Conservation (phyloP, 2,329 filamentous ascomycete species). For the Pseudogymnoascus sp. region DNA sequence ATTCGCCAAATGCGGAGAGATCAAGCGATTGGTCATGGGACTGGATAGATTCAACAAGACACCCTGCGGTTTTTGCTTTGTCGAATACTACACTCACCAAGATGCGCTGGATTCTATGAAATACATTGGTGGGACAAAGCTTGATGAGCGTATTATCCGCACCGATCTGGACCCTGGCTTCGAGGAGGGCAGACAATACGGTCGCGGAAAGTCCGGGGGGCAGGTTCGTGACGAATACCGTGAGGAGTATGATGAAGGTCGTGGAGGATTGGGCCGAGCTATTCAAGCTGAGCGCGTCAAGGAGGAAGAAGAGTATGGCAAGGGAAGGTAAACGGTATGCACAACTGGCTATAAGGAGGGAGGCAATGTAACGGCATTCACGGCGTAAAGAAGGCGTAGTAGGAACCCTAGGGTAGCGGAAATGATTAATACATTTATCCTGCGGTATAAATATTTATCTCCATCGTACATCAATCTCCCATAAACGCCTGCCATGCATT, state of each 20-base stretch:
- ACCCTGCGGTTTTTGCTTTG: constrained; percentile 97
- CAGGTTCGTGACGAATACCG: constrained; percentile 97
- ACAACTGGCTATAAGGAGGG: not conserved
- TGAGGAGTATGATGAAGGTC: constrained; percentile 90
- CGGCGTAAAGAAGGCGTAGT: constrained; percentile 6
- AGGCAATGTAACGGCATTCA: not conserved
- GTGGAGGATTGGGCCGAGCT: constrained; percentile 79
- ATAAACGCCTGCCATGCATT: constrained; percentile 23
- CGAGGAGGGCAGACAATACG: constrained; percentile 91
- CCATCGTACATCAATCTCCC: constrained; percentile 7
- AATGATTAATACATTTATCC: constrained; percentile 5
- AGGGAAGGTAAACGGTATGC: constrained; percentile 37
- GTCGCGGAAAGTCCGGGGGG: constrained; percentile 87
- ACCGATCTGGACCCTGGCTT: constrained; percentile 96
- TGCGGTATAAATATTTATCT: constrained; percentile 7
- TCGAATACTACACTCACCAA: constrained; percentile 97
- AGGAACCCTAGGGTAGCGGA: constrained; percentile 2
- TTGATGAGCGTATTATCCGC: constrained; percentile 92
- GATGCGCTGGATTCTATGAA: constrained; percentile 98
- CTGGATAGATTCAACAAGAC: constrained; percentile 96
- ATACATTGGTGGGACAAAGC: constrained; percentile 94
- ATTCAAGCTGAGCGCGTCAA: constrained; percentile 54
- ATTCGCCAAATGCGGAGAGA: constrained; percentile 92
- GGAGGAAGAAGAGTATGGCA: constrained; percentile 51
- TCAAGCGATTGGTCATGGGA: constrained; percentile 97